Evolutionary conservation across 768 basidiomycete genomes (phyloP).

Genomic region (Amanita muscaria): DNA sequence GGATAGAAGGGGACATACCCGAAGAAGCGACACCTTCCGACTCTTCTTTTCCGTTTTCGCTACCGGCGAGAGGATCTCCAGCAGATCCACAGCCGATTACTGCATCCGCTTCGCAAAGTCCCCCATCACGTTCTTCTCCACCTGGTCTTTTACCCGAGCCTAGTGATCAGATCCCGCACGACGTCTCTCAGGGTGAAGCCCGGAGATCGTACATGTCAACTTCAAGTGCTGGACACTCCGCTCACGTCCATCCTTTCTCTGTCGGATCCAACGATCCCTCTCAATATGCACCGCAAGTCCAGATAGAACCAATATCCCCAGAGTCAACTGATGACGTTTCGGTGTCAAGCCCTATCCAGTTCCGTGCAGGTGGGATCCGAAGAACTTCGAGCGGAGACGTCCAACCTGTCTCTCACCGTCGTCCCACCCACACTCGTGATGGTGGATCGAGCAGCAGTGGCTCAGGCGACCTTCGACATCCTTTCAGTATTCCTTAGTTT

Average conservation of each 20-base stretch:
- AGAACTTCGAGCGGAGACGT: conserved; percentile 5
- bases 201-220: conserved; percentile 12
- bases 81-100: too few relatives aligned
- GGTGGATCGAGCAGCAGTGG: background rate
- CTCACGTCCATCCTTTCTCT: conserved; percentile 36
- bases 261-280: conserved; percentile 32
- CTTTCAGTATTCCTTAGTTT: background rate
- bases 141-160: too few relatives aligned
- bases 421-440: background rate
- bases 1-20: background rate
- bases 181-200: too few relatives aligned
- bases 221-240: conserved; percentile 32
- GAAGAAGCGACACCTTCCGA: background rate
- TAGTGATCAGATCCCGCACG: too few relatives aligned
- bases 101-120: too few relatives aligned
- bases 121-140: too few relatives aligned
- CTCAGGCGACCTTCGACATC: background rate
- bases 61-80: too few relatives aligned
- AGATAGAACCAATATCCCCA: background rate
- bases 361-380: background rate
- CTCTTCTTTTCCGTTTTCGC: background rate
- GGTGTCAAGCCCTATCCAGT: background rate
- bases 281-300: too few relatives aligned
- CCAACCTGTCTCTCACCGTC: background rate
- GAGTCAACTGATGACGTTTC: background rate